Evolutionary conservation across 2,329 filamentous ascomycete genomes (phyloP).

Genomic region (Fusarium dlaminii): DNA sequence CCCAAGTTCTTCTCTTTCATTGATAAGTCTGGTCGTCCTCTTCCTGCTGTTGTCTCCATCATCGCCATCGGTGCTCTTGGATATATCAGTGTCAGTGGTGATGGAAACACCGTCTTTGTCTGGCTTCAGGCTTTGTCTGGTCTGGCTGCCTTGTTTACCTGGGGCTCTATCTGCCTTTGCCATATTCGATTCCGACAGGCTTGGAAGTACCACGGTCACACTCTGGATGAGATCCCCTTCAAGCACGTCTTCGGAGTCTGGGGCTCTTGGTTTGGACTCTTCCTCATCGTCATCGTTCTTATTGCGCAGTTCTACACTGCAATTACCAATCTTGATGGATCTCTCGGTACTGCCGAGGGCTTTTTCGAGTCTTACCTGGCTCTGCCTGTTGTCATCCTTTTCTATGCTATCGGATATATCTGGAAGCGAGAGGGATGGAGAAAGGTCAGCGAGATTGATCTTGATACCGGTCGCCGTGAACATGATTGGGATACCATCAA

Average conservation of each 20-base stretch:
- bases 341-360: slow-evolving; percentile 44
- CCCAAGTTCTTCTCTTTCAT: slow-evolving; percentile 66
- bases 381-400: slow-evolving; percentile 62
- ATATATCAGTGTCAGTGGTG: slow-evolving; percentile 56
- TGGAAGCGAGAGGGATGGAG: slow-evolving; percentile 73
- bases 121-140: slow-evolving; percentile 75
- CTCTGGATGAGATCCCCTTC: slow-evolving; percentile 74
- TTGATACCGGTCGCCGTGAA: slow-evolving; percentile 71
- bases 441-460: slow-evolving; percentile 68
- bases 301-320: slow-evolving; percentile 64
- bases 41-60: slow-evolving; percentile 58
- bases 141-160: slow-evolving; percentile 72
- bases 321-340: slow-evolving; percentile 50
- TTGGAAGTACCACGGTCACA: slow-evolving; percentile 70
- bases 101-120: slow-evolving; percentile 64
- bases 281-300: slow-evolving; percentile 65
- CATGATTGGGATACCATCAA: slow-evolving; percentile 70
- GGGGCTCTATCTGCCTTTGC: slow-evolving; percentile 73
- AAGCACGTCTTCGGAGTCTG: slow-evolving; percentile 66
- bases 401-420: slow-evolving; percentile 64
- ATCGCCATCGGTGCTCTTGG: slow-evolving; percentile 62
- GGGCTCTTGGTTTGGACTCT: slow-evolving; percentile 72
- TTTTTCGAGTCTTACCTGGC: slow-evolving; percentile 67
- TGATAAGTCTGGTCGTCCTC: slow-evolving; percentile 65
- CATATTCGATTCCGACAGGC: slow-evolving; percentile 76